These are phyloP conservation scores for Fusarium graminum DNA, from an alignment of 2,329 filamentous ascomycete genomes.

Conservation along the genomic window DNA sequence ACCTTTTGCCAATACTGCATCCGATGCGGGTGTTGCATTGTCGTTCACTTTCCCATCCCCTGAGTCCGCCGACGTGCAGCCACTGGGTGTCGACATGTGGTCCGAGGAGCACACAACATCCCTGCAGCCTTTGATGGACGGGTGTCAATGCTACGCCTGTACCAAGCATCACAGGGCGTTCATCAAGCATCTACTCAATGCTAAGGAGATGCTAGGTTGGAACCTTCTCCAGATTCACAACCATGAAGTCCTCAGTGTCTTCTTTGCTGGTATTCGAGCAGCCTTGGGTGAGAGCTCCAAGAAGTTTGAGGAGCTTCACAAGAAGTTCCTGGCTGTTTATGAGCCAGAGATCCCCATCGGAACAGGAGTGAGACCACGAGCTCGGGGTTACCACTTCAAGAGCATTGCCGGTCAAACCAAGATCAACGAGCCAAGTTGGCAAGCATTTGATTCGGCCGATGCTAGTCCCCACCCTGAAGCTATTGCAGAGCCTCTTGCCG, in stretches of 20 bases:
- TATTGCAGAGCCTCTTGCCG: slow-evolving; percentile 39
- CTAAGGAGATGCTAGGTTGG: slow-evolving; percentile 98
- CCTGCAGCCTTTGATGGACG: slow-evolving; percentile 69
- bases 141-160: slow-evolving; percentile 87
- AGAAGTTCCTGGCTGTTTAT: slow-evolving; percentile 67
- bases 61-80: slow-evolving; percentile 44
- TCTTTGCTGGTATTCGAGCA: slow-evolving; percentile 78
- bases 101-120: slow-evolving; percentile 70
- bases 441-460: slow-evolving; percentile 59
- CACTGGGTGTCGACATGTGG: slow-evolving; percentile 87
- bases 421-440: slow-evolving; percentile 77
- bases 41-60: slow-evolving; percentile 78
- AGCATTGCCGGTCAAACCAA: slow-evolving; percentile 73
- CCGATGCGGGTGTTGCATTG: slow-evolving; percentile 88
- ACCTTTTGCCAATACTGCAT: slow-evolving; percentile 78
- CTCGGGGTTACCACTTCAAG: slow-evolving; percentile 86
- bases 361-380: slow-evolving; percentile 81
- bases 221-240: slow-evolving; percentile 94
- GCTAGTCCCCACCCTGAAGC: slow-evolving; percentile 31
- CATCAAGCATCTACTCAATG: slow-evolving; percentile 85
- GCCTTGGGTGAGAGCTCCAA: slow-evolving; percentile 69
- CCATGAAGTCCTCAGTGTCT: slow-evolving; percentile 76
- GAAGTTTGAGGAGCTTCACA: slow-evolving; percentile 68
- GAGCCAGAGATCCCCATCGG: slow-evolving; percentile 78
- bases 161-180: slow-evolving; percentile 86